phyloP scores from a whole-genome alignment of 2,329 filamentous ascomycete genomes.

The Xylariaceae sp. region DNA sequence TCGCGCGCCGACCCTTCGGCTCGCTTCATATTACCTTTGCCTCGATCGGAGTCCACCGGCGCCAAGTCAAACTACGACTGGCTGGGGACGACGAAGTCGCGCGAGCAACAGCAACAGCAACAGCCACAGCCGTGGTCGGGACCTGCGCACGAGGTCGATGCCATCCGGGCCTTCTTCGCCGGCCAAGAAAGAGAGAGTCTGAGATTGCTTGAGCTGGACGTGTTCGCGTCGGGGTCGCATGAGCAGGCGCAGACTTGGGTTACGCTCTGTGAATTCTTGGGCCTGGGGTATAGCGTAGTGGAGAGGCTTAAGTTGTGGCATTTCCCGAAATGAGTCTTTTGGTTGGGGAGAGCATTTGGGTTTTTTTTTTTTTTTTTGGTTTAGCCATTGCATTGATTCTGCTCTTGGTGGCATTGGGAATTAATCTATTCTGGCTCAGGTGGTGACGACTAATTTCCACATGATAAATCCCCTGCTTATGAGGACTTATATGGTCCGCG shows the following conservation, averaged over 20 bases:
- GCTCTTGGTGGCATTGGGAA: no score
- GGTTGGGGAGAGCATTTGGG: neutral
- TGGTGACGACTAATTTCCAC: no score
- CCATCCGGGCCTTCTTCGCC: conserved; percentile 18
- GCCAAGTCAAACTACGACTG: neutral
- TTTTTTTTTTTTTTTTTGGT: neutral
- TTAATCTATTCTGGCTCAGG: no score
- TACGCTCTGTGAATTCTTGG: conserved; percentile 25
- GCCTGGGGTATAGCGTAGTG: conserved; percentile 27
- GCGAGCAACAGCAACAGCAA: neutral
- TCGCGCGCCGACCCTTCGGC: conserved; percentile 18
- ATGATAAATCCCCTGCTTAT: no score
- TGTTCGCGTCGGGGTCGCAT: conserved; percentile 16
- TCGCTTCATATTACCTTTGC: conserved; percentile 23
- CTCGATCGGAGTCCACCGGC: neutral
- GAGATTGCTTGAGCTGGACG: conserved; percentile 22
- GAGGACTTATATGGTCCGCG: no score
- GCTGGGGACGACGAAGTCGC: neutral
- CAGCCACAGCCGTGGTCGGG: neutral
- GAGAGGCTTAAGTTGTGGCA: conserved; percentile 26
- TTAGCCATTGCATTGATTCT: neutral
- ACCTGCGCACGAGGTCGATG: neutral
- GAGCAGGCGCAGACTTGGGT: conserved; percentile 27
- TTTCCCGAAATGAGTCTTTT: conserved; percentile 17
- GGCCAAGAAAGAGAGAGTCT: neutral